A percentile compares a stretch with the other conserved stretches of the same genome.
Evolutionary conservation across 2,329 filamentous ascomycete species (phyloP).

Genomic region (Fusarium pseudocircinatum): DNA sequence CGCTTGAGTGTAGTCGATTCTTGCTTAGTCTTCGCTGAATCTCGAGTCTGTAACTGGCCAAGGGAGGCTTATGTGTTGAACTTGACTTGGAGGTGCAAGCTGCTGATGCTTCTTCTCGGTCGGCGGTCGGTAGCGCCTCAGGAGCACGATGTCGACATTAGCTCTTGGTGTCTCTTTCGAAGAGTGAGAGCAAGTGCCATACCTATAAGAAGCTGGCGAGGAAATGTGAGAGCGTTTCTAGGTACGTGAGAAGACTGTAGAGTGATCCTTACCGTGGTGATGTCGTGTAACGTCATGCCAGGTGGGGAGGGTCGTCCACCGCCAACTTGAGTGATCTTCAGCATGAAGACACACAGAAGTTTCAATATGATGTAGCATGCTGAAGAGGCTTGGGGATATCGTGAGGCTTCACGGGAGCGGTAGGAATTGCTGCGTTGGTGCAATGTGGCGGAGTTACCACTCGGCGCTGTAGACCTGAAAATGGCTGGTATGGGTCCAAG

Average conservation of each 20-base stretch:
- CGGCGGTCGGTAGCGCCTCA: not conserved
- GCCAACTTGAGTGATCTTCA: not conserved
- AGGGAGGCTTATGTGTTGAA: too few relatives aligned
- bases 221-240: not conserved
- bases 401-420: not conserved
- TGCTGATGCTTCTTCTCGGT: not conserved
- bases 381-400: not conserved
- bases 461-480: not conserved
- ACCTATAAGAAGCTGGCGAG: too few relatives aligned
- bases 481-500: not conserved
- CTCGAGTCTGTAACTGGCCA: fast-evolving
- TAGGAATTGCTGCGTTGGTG: not conserved
- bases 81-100: not conserved
- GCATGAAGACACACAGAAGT: not conserved
- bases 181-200: not conserved
- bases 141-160: not conserved
- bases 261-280: not conserved
- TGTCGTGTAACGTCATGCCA: not conserved
- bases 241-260: not conserved
- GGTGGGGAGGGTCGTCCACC: not conserved
- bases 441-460: not conserved
- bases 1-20: not conserved
- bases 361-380: not conserved
- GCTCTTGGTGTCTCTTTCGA: not conserved
- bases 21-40: not conserved